Evolutionary conservation across 78 protist species (phyloP).

Genomic region (Dictyostelium brefeldianum): DNA sequence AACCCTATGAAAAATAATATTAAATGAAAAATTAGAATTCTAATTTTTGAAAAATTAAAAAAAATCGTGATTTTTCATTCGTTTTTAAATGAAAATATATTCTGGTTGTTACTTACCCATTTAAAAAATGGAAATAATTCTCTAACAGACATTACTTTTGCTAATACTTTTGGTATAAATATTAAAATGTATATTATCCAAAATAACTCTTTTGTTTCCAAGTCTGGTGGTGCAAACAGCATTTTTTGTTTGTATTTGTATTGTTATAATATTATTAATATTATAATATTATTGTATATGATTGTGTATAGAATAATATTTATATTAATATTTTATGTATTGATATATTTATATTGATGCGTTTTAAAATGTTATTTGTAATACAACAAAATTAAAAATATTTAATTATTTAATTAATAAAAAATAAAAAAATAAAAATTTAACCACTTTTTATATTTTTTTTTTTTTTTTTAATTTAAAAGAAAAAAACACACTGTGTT

Average conservation of each 20-base stretch:
- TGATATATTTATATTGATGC: no score
- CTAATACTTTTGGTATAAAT: slow-evolving; percentile 35
- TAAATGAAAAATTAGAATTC: no score
- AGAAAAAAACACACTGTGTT: no score
- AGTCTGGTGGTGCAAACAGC: slow-evolving; percentile 24
- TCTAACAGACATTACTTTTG: slow-evolving; percentile 65
- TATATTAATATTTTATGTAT: no score
- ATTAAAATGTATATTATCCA: slow-evolving; percentile 52
- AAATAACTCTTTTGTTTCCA: slow-evolving; percentile 59
- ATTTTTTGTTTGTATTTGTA: neutral
- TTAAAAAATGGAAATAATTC: slow-evolving; percentile 79
- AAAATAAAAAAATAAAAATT: no score
- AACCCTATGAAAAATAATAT: slow-evolving; percentile 57
- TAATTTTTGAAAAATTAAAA: neutral
- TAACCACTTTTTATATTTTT: no score
- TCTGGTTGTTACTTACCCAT: slow-evolving; percentile 83
- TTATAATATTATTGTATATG: no score
- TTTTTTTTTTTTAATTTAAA: no score
- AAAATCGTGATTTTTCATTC: neutral
- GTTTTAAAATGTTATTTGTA: no score
- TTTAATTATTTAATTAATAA: no score
- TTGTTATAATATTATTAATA: neutral
- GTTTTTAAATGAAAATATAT: neutral
- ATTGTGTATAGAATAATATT: no score
- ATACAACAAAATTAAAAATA: no score